Evolutionary conservation across 2,329 filamentous ascomycete genomes (phyloP), one percentile per base, ranked within the genome.

Genomic region (Thyridium curvatum): DNA sequence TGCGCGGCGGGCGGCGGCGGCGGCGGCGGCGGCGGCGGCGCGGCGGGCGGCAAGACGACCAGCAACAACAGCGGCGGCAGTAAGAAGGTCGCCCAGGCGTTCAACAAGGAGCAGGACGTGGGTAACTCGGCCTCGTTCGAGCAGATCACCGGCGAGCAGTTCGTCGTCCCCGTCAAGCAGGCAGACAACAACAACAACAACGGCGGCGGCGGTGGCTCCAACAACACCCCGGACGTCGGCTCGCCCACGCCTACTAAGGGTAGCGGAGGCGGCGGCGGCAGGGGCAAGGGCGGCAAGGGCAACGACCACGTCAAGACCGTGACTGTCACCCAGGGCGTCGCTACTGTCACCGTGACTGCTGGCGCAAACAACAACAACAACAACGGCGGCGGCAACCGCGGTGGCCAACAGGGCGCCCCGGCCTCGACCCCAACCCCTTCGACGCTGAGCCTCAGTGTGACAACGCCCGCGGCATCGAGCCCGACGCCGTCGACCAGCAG

Each of bases 71-170:
- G 44, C 34, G 32, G 42, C 32, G 21, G 21, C 21, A 26, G 21
- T 26, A 26, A 26, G 35, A 54, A 38, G 46, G 45, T 35, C 26
- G 48, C 38, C 3, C 46, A 52, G 35, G 35, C 44, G 15, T 72
- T 61, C 42, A 48, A 55, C 35, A 42, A 55, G 3, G 51, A 61
- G 32, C 61, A 65, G 41, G 57, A 69, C 49, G 55, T 67, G 39
- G 65, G 65, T 52, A 55, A 52, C 39, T 63, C 61, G 18, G 72
- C 65, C 33, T 65, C 74, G 44, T 51, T 62, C 42, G 50, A 51
- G 4, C 70, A 75, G 57, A 65, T 74, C 52, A 42, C 39, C 10
- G 43, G 46, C 28, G 64, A 58, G 44, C 61, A 64, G 50, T 75
- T 66, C 47, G 47, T 58, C 28, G 57, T 71, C 16, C 46, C 56